Evolutionary conservation across 225 moss, liverwort and hornwort genomes (phyloP), one percentile per base, ranked within the genome.

Genomic region (Bryoerythrophyllum caledonicum): DNA sequence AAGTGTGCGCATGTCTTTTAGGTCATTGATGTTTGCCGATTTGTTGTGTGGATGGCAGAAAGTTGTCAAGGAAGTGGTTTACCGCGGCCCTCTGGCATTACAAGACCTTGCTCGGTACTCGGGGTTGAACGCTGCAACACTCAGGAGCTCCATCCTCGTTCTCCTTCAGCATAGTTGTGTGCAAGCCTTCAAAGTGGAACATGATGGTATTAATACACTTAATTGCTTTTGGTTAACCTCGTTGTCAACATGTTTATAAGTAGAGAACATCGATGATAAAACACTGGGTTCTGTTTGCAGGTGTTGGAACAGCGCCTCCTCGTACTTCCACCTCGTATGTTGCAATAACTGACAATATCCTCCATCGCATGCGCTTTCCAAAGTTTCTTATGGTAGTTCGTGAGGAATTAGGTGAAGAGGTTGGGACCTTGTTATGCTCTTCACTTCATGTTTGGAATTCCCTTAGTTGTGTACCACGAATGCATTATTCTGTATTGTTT

Each of bases 111-210:
- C 85, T 7, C 91, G 97, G 35, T 90, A 74, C 44, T 82, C 91
- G 4, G 87, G 84, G 70, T 78, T 97, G 67, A 87, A 84, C 63
- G 67, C 63, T 49, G n/a, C 74, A 10, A 86, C 90, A 53, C 83
- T 97, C 44, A 90, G 87, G 69, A 93, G 81, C 41, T 82, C 90
- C 66, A 83, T 93, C n/a, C 94, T 94, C 32, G 94, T 97, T 56
- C 94, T 97, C 65, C 85, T 94, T 26, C 97, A 97, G 79, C 97
- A 97, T 51, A 97, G 90, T 80, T 97, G 97, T 67, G 90, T 93
- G 16, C 97, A 97, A 81, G 97, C 86, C 48, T 94, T 84, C 87
- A 97, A 97, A 89, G 83, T 97, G 72, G 94, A 87, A 71, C 87
- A 93, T 24, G 94, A 97, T 48, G 88, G 91, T 91, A 80, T 68